phyloP scores from a whole-genome alignment of 257 asterid species.

The Salvia miltiorrhiza region DNA sequence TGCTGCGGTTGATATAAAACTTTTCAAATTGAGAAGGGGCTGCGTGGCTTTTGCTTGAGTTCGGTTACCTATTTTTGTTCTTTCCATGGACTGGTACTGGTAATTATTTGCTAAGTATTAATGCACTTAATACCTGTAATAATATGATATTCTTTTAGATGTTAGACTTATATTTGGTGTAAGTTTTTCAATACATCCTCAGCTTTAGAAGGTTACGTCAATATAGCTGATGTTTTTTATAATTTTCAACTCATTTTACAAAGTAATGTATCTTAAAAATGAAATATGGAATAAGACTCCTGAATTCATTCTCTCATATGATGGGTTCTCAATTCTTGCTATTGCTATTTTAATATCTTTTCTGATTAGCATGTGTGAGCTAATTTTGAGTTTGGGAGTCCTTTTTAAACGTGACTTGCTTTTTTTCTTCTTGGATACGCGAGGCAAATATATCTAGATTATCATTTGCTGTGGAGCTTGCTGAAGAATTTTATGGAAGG shows the following conservation, averaged over 20 bases:
- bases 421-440: constrained; percentile 62
- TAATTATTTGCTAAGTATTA: neutral
- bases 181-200: neutral
- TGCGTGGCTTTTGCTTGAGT: neutral
- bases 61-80: neutral
- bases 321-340: neutral
- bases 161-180: neutral
- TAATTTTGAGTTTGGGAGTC: neutral
- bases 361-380: neutral
- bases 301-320: neutral
- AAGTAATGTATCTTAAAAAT: neutral
- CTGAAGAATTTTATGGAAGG: constrained; percentile 99
- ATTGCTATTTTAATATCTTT: too few relatives aligned
- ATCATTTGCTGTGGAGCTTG: constrained; percentile 97
- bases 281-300: neutral
- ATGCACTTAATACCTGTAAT: neutral
- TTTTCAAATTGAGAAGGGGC: neutral
- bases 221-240: neutral
- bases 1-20: neutral
- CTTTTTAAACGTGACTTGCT: constrained; percentile 5
- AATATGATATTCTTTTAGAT: neutral
- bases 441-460: constrained; percentile 97
- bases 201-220: neutral
- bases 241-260: neutral
- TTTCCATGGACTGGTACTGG: neutral